These are phyloP conservation scores for Neoconidiobolus thromboides DNA, from an alignment of 371 early-diverging fungal species.

Conservation along the genomic window DNA sequence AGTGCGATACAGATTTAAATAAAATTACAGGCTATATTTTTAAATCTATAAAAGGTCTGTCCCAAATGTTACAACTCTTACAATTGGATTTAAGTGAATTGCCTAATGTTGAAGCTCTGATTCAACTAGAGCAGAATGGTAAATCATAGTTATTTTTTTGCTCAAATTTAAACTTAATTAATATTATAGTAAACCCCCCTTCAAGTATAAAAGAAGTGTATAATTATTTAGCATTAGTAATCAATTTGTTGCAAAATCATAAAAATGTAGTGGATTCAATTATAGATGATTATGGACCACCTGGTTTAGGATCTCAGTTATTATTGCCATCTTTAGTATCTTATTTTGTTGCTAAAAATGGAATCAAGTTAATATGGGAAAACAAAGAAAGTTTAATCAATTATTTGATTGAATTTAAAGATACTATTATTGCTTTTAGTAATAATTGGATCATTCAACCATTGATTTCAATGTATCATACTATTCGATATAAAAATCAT, in stretches of 20 bases:
- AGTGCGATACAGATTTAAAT: not conserved
- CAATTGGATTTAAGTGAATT: not conserved
- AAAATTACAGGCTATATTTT: not conserved
- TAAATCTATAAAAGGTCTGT: not conserved
- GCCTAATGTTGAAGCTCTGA: not conserved
- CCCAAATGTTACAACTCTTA: not conserved
- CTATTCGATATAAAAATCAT: slow-evolving; percentile 59
- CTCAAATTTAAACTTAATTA: not conserved
- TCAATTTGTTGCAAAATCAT: not conserved
- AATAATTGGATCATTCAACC: slow-evolving; percentile 69
- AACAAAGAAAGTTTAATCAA: slow-evolving; percentile 25
- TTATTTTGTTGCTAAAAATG: not conserved
- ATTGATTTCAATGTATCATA: slow-evolving; percentile 48
- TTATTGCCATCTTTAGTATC: slow-evolving; percentile 9
- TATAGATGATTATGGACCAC: slow-evolving; percentile 15
- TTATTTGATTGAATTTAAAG: slow-evolving; percentile 21
- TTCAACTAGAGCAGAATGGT: not conserved
- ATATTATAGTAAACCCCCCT: not conserved
- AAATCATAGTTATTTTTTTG: not conserved
- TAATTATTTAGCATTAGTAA: not conserved
- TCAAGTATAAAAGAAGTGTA: not conserved
- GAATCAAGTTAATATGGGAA: not conserved
- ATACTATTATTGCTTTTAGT: slow-evolving; percentile 32
- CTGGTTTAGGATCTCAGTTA: slow-evolving; percentile 16
- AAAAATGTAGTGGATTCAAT: slow-evolving; percentile 11